These are phyloP conservation scores for Cadophora malorum DNA, from an alignment of 2,329 filamentous ascomycete species.

Conservation along the genomic window DNA sequence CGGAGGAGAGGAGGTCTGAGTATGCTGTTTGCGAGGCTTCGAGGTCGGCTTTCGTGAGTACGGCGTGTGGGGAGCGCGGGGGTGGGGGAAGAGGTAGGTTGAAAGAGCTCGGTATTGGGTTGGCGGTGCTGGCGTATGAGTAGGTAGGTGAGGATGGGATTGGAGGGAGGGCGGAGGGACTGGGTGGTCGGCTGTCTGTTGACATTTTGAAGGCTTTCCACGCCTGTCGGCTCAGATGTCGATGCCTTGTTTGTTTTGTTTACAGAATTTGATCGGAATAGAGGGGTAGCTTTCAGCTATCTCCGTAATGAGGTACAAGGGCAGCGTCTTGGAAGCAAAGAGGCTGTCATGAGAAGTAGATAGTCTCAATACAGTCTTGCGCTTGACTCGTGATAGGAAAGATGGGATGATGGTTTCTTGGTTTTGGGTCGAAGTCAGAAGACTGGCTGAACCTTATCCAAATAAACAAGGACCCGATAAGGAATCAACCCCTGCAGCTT, in stretches of 20 bases:
- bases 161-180: conserved; percentile 62
- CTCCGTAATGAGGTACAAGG: neutral
- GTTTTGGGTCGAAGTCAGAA: conserved; percentile 24
- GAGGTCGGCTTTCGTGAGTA: conserved; percentile 69
- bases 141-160: conserved; percentile 69
- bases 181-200: conserved; percentile 43
- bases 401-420: conserved; percentile 13
- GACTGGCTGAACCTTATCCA: conserved; percentile 30
- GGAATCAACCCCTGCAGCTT: conserved; percentile 16
- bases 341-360: conserved; percentile 16
- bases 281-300: neutral
- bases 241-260: conserved; percentile 19
- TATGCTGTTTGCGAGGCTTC: conserved; percentile 68
- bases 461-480: conserved; percentile 31
- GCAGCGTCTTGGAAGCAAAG: conserved; percentile 13
- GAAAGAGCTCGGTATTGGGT: conserved; percentile 61
- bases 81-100: conserved; percentile 66
- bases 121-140: conserved; percentile 67
- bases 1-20: conserved; percentile 64
- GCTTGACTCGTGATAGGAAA: conserved; percentile 17
- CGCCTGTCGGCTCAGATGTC: neutral
- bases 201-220: conserved; percentile 17
- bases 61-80: conserved; percentile 61
- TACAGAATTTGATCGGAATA: neutral
- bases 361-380: conserved; percentile 1